Evolutionary conservation across 805 yeast genomes (phyloP).

Genomic region (Hanseniaspora valbyensis): DNA sequence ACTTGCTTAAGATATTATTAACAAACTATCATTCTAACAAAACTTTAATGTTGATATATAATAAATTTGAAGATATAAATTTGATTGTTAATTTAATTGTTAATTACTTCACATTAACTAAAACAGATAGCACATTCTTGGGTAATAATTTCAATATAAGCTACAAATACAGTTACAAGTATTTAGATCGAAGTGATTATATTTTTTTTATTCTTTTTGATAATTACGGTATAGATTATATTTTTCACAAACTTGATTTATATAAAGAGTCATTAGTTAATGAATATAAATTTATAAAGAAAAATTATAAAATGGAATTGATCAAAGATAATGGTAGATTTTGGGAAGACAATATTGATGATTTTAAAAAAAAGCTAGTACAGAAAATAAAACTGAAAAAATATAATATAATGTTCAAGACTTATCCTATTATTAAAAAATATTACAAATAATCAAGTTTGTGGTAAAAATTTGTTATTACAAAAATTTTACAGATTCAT

Average conservation of each 20-base stretch:
- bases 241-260: neutral
- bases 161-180: neutral
- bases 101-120: neutral
- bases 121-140: constrained; percentile 7
- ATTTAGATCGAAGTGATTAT: too few species aligned
- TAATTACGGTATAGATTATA: constrained; percentile 2
- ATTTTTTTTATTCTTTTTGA: constrained; percentile 8
- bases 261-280: neutral
- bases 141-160: constrained; percentile 12
- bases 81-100: neutral
- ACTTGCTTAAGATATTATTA: neutral
- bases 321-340: constrained; percentile 5
- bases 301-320: neutral
- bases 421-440: constrained; percentile 7
- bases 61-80: constrained; percentile 4
- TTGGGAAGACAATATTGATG: constrained; percentile 13
- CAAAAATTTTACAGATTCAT: neutral
- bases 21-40: constrained; percentile 13
- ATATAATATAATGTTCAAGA: constrained; percentile 6
- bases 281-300: constrained; percentile 1
- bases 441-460: neutral
- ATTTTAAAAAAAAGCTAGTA: neutral
- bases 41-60: constrained; percentile 1
- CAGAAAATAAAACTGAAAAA: neutral
- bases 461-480: constrained; percentile 4